Evolutionary conservation across 345 rosid genomes (phyloP).

Genomic region (Erucastrum elatum): DNA sequence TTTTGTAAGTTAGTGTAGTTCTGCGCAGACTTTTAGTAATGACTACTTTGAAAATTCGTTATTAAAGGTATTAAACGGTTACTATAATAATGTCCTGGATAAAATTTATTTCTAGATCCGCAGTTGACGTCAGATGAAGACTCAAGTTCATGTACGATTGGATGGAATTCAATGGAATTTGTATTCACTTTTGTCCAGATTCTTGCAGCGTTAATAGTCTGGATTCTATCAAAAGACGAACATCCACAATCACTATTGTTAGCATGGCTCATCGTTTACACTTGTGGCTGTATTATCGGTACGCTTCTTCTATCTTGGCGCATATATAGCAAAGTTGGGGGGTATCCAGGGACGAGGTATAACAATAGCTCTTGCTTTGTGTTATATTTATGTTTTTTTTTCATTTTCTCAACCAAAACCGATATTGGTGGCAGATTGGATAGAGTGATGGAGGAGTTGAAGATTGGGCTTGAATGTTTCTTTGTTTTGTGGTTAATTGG

Average conservation of each 20-base stretch:
- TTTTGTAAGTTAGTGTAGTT: not conserved
- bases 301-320: not conserved
- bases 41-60: not conserved
- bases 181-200: conserved; percentile 10
- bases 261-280: conserved; percentile 20
- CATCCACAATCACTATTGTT: conserved; percentile 14
- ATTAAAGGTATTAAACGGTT: not conserved
- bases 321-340: not conserved
- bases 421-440: conserved; percentile 11
- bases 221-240: conserved; percentile 15
- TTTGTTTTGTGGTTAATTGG: conserved; percentile 9
- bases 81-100: not conserved
- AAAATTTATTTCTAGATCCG: not conserved
- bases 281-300: conserved; percentile 15
- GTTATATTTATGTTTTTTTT: not conserved
- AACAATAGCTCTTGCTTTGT: not conserved
- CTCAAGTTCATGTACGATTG: not conserved
- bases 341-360: conserved; percentile 6
- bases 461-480: conserved; percentile 7
- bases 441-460: not conserved
- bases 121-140: not conserved
- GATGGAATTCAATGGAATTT: not conserved
- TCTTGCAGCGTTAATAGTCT: conserved; percentile 13
- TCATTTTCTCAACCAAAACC: not conserved
- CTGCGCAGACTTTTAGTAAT: not conserved